phyloP scores from a whole-genome alignment of 1,284 basidiomycete species.

The Fomitiporia mediterranea region DNA sequence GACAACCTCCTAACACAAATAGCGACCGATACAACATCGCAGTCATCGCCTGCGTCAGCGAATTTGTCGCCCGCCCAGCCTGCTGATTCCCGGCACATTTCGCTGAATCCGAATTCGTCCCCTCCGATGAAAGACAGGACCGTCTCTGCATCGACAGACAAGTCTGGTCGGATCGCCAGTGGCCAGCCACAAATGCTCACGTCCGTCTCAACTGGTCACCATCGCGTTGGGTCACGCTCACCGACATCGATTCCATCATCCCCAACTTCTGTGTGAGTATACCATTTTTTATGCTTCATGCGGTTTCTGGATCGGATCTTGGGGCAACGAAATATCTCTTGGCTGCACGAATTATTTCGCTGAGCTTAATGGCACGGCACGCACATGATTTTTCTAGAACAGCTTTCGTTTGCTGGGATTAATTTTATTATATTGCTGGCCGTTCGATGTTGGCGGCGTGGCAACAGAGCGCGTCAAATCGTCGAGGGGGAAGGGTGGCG shows the following conservation, averaged over 20 bases:
- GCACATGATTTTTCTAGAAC: too few relatives aligned
- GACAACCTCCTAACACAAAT: background rate
- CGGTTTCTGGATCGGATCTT: background rate
- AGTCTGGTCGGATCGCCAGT: slow-evolving; percentile 11
- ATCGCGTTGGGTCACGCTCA: slow-evolving; percentile 51
- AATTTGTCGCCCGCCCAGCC: background rate
- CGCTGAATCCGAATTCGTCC: slow-evolving; percentile 3
- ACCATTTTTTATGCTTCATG: slow-evolving; percentile 18
- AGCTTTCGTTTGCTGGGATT: too few relatives aligned
- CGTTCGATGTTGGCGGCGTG: background rate
- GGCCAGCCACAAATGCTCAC: background rate
- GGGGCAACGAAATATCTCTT: background rate
- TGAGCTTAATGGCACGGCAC: too few relatives aligned
- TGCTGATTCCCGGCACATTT: slow-evolving; percentile 10
- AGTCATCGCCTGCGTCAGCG: background rate
- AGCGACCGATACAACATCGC: background rate
- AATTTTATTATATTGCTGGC: too few relatives aligned
- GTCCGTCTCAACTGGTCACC: slow-evolving; percentile 28
- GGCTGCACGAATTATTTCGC: too few relatives aligned
- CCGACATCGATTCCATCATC: slow-evolving; percentile 70
- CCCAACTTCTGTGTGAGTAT: slow-evolving; percentile 68
- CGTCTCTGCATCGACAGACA: slow-evolving; percentile 18
- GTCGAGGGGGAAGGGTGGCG: too few relatives aligned
- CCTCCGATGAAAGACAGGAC: slow-evolving; percentile 20
- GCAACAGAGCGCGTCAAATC: too few relatives aligned